A percentile compares a stretch with the other conserved stretches of the same genome.
These are phyloP conservation scores for Sclerospora graminicola DNA, from an alignment of 352 stramenopile genomes.

Conservation along the genomic window DNA sequence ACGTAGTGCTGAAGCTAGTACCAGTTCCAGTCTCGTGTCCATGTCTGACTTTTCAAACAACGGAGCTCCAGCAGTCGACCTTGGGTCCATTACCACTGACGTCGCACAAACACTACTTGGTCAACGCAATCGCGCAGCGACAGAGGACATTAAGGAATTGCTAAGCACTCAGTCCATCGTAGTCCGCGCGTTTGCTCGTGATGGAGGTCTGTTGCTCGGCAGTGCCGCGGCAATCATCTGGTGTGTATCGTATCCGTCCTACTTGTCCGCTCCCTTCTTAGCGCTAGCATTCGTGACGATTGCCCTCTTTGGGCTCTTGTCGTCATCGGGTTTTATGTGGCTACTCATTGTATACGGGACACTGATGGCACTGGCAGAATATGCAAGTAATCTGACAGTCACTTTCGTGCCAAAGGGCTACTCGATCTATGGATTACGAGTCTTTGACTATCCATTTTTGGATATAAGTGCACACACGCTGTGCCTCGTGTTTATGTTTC, in stretches of 20 bases:
- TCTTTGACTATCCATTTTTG: constrained; percentile 67
- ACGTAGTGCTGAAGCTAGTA: constrained; percentile 3
- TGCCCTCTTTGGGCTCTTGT: constrained; percentile 48
- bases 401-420: constrained; percentile 37
- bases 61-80: constrained; percentile 10
- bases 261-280: constrained; percentile 52
- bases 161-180: constrained; percentile 55
- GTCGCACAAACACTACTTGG: constrained; percentile 22
- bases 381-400: constrained; percentile 56
- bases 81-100: constrained; percentile 19
- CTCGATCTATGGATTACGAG: constrained; percentile 43
- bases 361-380: constrained; percentile 43
- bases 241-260: constrained; percentile 81
- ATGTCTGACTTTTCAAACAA: constrained; percentile 9
- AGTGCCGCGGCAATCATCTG: constrained; percentile 58
- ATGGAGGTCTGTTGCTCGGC: constrained; percentile 55
- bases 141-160: constrained; percentile 35
- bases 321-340: constrained; percentile 39
- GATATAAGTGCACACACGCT: constrained; percentile 69
- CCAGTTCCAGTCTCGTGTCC: constrained; percentile 4
- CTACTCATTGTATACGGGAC: constrained; percentile 60
- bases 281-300: constrained; percentile 58
- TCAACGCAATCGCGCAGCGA: constrained; percentile 14
- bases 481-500: constrained; percentile 66
- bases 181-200: constrained; percentile 51